These are phyloP conservation scores for Malassezia slooffiae DNA, from an alignment of 1,284 basidiomycete genomes.

Conservation along the genomic window DNA sequence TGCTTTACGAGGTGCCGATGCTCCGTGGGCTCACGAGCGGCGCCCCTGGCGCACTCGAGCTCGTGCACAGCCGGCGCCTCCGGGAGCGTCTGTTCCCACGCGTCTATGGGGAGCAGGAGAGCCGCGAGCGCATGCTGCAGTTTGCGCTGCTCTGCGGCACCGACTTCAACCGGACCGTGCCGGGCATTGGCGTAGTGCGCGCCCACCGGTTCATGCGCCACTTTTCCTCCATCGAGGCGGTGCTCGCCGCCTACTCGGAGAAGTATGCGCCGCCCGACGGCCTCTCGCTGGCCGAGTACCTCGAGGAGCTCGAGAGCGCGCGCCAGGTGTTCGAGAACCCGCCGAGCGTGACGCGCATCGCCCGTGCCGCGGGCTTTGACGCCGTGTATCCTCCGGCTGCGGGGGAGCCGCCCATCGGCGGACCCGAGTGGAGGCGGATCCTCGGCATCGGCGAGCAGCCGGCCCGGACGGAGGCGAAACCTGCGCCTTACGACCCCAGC, in stretches of 20 bases:
- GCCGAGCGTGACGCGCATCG: slow-evolving; percentile 20
- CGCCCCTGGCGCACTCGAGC: slow-evolving; percentile 18
- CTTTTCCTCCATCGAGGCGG: background rate
- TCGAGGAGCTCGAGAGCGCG: slow-evolving; percentile 28
- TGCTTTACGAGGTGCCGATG: slow-evolving; percentile 42
- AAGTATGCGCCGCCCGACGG: slow-evolving; percentile 30
- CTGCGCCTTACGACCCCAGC: too few relatives aligned
- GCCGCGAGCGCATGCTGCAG: slow-evolving; percentile 30
- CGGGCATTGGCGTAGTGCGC: slow-evolving; percentile 22
- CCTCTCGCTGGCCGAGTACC: slow-evolving; percentile 25
- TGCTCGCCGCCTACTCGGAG: background rate
- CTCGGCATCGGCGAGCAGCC: too few relatives aligned
- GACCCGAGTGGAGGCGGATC: too few relatives aligned
- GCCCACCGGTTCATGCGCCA: background rate
- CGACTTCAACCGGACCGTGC: slow-evolving; percentile 41
- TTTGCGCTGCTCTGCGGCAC: slow-evolving; percentile 45
- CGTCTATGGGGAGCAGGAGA: background rate
- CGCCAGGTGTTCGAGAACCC: slow-evolving; percentile 28
- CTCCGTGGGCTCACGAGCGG: slow-evolving; percentile 37
- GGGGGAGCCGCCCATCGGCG: too few relatives aligned
- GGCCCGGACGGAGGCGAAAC: too few relatives aligned
- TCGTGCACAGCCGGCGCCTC: slow-evolving; percentile 25
- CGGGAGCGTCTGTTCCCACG: slow-evolving; percentile 23
- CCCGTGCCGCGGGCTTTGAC: background rate
- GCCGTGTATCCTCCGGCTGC: too few relatives aligned